phyloP scores from a whole-genome alignment of 768 basidiomycete genomes.

The Agrocybe pediades region DNA sequence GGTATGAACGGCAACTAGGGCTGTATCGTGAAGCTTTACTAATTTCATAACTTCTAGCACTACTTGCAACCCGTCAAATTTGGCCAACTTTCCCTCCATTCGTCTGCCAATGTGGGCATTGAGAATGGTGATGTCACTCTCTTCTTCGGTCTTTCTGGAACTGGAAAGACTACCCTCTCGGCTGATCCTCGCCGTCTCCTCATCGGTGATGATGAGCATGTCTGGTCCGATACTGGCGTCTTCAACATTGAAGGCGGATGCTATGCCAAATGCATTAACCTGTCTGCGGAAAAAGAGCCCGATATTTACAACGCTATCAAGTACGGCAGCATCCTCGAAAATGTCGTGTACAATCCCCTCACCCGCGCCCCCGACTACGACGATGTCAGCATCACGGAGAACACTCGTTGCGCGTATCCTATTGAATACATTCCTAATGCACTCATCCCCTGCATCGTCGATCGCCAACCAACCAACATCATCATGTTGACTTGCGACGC shows the following conservation, averaged over 20 bases:
- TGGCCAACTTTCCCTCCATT: conserved; percentile 96
- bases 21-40: conserved; percentile 10
- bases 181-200: conserved; percentile 92
- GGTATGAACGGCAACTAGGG: conserved; percentile 43
- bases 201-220: conserved; percentile 99
- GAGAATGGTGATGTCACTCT: conserved; percentile 91
- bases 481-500: conserved; percentile 98
- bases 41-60: conserved; percentile 52
- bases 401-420: conserved; percentile 98
- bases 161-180: conserved; percentile 98
- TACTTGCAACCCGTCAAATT: conserved; percentile 99
- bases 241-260: conserved; percentile 99
- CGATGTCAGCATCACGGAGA: conserved; percentile 96
- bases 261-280: conserved; percentile 98
- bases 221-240: conserved; percentile 98
- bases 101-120: conserved; percentile 94
- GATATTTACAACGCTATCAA: conserved; percentile 96
- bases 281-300: conserved; percentile 96
- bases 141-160: conserved; percentile 98
- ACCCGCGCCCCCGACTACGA: conserved; percentile 91
- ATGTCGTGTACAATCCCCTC: conserved; percentile 92
- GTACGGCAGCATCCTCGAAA: conserved; percentile 97
- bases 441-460: conserved; percentile 87
- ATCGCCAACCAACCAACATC: conserved; percentile 89
- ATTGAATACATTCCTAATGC: conserved; percentile 98